Conservation (phyloP, 2,329 filamentous ascomycete species). For the Metarhizium rileyi region DNA sequence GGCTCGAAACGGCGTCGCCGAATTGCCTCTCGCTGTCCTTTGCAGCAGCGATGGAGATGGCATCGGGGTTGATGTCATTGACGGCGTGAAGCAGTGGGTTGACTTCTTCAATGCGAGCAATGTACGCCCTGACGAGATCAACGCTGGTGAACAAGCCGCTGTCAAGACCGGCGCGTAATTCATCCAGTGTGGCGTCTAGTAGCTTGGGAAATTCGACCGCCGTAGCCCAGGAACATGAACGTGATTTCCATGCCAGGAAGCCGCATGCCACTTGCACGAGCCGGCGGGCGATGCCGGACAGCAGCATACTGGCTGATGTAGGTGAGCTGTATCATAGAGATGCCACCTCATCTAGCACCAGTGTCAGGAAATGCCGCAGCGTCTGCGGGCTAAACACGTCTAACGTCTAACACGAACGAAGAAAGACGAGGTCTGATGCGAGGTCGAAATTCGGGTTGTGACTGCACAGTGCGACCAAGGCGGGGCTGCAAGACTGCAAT, state of each 20-base stretch:
- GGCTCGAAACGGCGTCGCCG: conserved; percentile 15
- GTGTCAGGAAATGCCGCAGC: too few species aligned
- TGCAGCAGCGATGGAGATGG: conserved; percentile 24
- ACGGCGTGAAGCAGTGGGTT: conserved; percentile 18
- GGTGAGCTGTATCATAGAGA: too few species aligned
- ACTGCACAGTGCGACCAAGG: too few species aligned
- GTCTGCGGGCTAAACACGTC: too few species aligned
- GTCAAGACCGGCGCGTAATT: conserved; percentile 13
- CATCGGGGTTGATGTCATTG: conserved; percentile 28
- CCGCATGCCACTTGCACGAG: background rate
- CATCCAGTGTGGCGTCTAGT: conserved; percentile 13
- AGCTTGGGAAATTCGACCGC: background rate
- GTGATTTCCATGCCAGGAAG: background rate
- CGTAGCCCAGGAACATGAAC: background rate
- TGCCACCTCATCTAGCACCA: too few species aligned
- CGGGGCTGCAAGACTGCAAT: too few species aligned
- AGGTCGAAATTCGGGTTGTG: too few species aligned
- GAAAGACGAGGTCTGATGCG: too few species aligned
- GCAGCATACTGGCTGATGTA: background rate
- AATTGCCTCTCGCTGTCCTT: conserved; percentile 20
- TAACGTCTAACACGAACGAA: too few species aligned
- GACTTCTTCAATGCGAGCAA: conserved; percentile 17
- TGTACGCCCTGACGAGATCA: conserved; percentile 23
- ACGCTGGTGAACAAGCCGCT: conserved; percentile 23
- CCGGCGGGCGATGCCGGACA: background rate